Base-by-base conservation (phyloP, 2,329 filamentous ascomycete species). In the Hypoxylon sp. region DNA sequence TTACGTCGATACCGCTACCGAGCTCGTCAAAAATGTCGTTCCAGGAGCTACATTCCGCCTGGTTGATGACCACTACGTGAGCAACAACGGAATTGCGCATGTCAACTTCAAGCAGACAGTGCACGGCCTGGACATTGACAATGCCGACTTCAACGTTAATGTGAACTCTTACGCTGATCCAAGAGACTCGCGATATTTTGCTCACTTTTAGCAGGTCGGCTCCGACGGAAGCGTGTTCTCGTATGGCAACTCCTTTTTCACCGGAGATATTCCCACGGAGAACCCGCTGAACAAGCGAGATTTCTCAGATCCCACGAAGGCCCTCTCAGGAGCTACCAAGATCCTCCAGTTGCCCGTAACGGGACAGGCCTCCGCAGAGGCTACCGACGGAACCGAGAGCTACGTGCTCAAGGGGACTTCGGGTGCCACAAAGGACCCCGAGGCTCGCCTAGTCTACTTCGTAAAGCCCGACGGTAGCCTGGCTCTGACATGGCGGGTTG, bases 81-180 rank as follows among this genome's bases (percentile, higher is more conserved):
- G 85, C n/a, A 74, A 70, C 46, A 87, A 86, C 56, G 85, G 85
- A 7, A 78, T 89, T 63, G 80, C 80, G 0, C 86, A 89, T 70
- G 84, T 87, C 67, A 81, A 87, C 73, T 86, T 88, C 72, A 85
- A 84, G 75, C 87, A 89, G 76, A 88, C 85, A 0, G 77, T 80
- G 5, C 83, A 87, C 56, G 86, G 83, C 1, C 73, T 88, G 22
- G 86, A 88, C 64, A 82, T 89, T 63, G 86, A 88, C 69, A 88
- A 88, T 69, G 84, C 83, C 0, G 84, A 87, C 71, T 86, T 87
- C 70, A 87, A 87, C 53, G 84, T 88, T 49, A 88, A 88, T 66
- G 84, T 87, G 69, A 77, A 84, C 78, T n/a, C 5, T 22, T 28
- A 5, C 2, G 16, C 24, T 16, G 4, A 14, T 18, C 1, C 16